Evolutionary conservation across 2,329 filamentous ascomycete species (phyloP), one percentile per base, ranked within the genome.

Genomic region (Knufia fluminis): DNA sequence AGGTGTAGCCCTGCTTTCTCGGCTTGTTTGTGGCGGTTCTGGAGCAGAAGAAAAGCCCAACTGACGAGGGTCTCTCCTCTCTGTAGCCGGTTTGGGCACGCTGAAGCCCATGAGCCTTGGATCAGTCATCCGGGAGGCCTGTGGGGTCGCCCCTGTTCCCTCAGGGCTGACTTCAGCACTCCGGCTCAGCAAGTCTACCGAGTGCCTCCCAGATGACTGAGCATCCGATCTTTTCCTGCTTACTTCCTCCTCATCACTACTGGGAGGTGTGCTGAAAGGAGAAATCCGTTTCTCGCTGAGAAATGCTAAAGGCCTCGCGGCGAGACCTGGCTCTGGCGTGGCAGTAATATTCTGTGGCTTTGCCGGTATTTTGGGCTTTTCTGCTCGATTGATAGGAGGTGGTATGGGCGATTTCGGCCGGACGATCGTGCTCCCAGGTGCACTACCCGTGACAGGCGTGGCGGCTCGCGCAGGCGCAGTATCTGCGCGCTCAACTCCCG

Each of bases 241-340:
- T 19, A 54, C 48, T 26, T 54, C 53, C 48, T 76, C 83, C 49
- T 78, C 80, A 3, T 79, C 77, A 61, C 84, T 91, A 57, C 80
- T 82, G 0, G 90, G 88, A 16, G 89, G 89, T 31, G 88, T 95
- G 60, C 75, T 89, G 62, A 96, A 95, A 0, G 91, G 90, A 1
- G 91, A 95, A 0, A 81, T 61, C 45, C 70, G 68, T 26, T 71
- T 71, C 36, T 76, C 72, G 26, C 14, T 48, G 2, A 64, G 61
- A 66, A 60, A 56, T 64, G 53, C 57, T 20, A 28, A 12, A 26
- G 45, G 45, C 23, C 24, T 48, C 14, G 33, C 22, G 8, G 9
- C 20, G n/a, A 48, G 24, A 14, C 23, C 36, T 4, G 23, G n/a
- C 4, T 39, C 26, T 31, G 45, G 10, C n/a, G 23, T 24, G 23